Conservation (phyloP, 1,284 basidiomycete species). For the Cutaneotrichosporon cutaneum region DNA sequence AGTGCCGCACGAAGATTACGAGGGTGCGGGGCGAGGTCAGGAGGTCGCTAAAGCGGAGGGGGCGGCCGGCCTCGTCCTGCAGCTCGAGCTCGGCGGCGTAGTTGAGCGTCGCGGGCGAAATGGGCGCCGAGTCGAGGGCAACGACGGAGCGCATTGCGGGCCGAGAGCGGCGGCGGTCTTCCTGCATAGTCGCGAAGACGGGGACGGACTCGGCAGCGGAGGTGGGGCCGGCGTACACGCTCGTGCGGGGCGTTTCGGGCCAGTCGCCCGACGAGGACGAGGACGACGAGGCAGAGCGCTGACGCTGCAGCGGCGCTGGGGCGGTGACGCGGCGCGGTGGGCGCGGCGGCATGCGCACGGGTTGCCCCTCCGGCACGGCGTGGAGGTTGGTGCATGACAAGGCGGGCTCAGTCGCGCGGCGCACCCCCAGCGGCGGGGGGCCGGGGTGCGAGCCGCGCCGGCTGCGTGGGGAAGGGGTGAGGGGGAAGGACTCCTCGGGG, state of each 20-base stretch:
- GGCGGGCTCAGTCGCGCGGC: neutral
- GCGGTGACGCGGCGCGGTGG: neutral
- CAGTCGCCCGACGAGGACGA: slow-evolving; percentile 5
- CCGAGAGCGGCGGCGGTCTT: neutral
- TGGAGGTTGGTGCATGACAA: neutral
- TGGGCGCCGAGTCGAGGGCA: neutral
- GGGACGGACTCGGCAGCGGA: slow-evolving; percentile 2
- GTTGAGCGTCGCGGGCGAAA: slow-evolving; percentile 52
- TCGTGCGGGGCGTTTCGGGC: slow-evolving; percentile 8
- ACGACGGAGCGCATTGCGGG: slow-evolving; percentile 1
- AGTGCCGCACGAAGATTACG: slow-evolving; percentile 59
- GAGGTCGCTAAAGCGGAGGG: slow-evolving; percentile 69
- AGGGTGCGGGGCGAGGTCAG: slow-evolving; percentile 62
- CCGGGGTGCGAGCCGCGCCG: neutral
- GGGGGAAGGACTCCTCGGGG: neutral
- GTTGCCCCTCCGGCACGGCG: slow-evolving; percentile 9
- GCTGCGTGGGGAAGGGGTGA: neutral
- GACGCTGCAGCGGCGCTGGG: neutral
- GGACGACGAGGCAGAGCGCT: neutral
- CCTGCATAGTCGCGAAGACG: neutral
- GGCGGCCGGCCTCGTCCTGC: slow-evolving; percentile 65
- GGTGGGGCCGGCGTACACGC: neutral
- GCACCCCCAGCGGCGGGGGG: neutral
- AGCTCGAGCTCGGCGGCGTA: slow-evolving; percentile 65
- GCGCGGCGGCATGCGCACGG: neutral